These are phyloP conservation scores for Colletotrichum caudatum DNA, from an alignment of 2,329 filamentous ascomycete species.

Conservation along the genomic window DNA sequence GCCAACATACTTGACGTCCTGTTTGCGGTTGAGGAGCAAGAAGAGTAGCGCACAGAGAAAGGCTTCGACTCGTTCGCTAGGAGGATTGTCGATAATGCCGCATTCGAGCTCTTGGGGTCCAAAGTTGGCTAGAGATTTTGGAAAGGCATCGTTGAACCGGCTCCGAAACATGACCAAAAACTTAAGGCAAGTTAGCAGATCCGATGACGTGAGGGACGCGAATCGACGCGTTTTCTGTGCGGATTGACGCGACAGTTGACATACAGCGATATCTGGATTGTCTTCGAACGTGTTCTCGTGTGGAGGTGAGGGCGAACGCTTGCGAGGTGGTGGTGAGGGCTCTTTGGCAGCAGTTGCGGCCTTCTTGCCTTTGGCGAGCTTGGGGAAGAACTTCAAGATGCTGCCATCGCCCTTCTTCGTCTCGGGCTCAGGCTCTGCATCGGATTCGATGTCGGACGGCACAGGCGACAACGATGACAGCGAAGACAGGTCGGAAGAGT, in stretches of 20 bases:
- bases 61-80: slow-evolving; percentile 87
- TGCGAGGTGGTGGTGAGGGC: slow-evolving; percentile 75
- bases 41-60: slow-evolving; percentile 91
- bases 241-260: slow-evolving; percentile 63
- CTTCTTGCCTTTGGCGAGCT: slow-evolving; percentile 60
- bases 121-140: slow-evolving; percentile 87
- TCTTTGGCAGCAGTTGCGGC: slow-evolving; percentile 62
- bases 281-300: slow-evolving; percentile 93
- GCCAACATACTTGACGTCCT: slow-evolving; percentile 90
- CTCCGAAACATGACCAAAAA: slow-evolving; percentile 99
- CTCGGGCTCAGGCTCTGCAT: slow-evolving; percentile 64
- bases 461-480: slow-evolving; percentile 62
- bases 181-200: slow-evolving; percentile 62
- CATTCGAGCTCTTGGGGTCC: slow-evolving; percentile 95
- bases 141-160: slow-evolving; percentile 90
- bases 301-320: slow-evolving; percentile 87
- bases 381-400: slow-evolving; percentile 77
- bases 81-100: slow-evolving; percentile 81
- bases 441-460: slow-evolving; percentile 62
- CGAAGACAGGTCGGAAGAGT: slow-evolving; percentile 74
- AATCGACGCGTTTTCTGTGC: slow-evolving; percentile 62
- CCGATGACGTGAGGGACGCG: slow-evolving; percentile 58
- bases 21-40: slow-evolving; percentile 94
- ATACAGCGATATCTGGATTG: slow-evolving; percentile 90
- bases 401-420: slow-evolving; percentile 64